These are phyloP conservation scores for Yamadazyma atlantica DNA, from an alignment of 1,139 yeast species.

Conservation along the genomic window DNA sequence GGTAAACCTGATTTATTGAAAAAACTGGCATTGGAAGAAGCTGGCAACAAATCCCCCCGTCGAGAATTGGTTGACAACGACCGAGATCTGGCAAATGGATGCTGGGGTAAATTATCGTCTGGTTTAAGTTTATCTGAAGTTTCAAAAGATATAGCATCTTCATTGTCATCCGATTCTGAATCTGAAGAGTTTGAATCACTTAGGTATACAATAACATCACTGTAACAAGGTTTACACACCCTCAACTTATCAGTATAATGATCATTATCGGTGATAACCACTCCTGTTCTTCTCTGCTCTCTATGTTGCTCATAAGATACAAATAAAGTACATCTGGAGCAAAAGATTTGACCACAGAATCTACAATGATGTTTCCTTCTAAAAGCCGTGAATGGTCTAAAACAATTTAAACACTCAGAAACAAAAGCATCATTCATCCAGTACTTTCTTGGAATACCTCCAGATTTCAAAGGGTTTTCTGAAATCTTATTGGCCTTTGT, in stretches of 20 bases:
- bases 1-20: slow-evolving; percentile 13
- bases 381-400: slow-evolving; percentile 70
- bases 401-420: slow-evolving; percentile 76
- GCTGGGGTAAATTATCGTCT: slow-evolving; percentile 26
- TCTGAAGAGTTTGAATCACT: slow-evolving; percentile 60
- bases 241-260: slow-evolving; percentile 66
- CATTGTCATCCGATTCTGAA: slow-evolving; percentile 18
- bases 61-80: slow-evolving; percentile 30
- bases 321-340: slow-evolving; percentile 80
- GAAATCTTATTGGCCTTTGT: slow-evolving; percentile 37
- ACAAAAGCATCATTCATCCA: slow-evolving; percentile 95
- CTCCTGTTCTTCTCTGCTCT: slow-evolving; percentile 31
- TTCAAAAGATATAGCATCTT: slow-evolving; percentile 19
- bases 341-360: slow-evolving; percentile 93
- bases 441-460: slow-evolving; percentile 63
- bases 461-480: slow-evolving; percentile 48
- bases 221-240: slow-evolving; percentile 76
- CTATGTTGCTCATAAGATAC: slow-evolving; percentile 73
- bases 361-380: slow-evolving; percentile 94
- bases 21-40: slow-evolving; percentile 17
- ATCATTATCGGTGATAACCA: slow-evolving; percentile 19
- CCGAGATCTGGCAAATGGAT: slow-evolving; percentile 32
- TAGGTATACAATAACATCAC: slow-evolving; percentile 61
- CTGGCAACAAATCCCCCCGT: slow-evolving; percentile 7
- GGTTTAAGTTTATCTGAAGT: slow-evolving; percentile 15